These are phyloP conservation scores for Mollisia scopiformis DNA, from an alignment of 2,329 filamentous ascomycete genomes.

Conservation along the genomic window DNA sequence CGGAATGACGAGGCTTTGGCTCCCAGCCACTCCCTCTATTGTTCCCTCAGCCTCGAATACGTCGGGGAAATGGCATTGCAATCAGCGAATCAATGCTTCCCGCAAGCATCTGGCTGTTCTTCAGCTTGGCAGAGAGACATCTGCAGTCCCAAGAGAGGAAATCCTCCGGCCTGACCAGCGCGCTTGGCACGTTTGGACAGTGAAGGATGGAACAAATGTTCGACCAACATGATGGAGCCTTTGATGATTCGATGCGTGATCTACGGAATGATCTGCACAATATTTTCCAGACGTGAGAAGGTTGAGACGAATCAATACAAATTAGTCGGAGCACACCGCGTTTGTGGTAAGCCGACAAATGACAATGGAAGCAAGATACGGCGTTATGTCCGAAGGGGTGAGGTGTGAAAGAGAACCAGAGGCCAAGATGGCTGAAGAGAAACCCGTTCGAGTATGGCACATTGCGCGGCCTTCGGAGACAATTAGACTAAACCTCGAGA, in stretches of 20 bases:
- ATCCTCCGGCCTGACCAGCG: background rate
- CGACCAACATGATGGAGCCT: slow-evolving; percentile 6
- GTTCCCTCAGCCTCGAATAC: background rate
- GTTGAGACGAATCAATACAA: slow-evolving; percentile 19
- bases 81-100: background rate
- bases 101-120: background rate
- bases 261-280: slow-evolving; percentile 16
- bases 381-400: slow-evolving; percentile 6
- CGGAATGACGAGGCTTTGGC: slow-evolving; percentile 15
- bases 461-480: slow-evolving; percentile 17
- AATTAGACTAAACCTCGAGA: background rate
- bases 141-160: background rate
- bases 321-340: slow-evolving; percentile 8
- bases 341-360: slow-evolving; percentile 13
- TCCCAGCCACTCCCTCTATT: background rate
- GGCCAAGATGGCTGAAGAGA: slow-evolving; percentile 1
- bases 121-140: background rate
- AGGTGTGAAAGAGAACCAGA: background rate
- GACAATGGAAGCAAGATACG: slow-evolving; percentile 2
- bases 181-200: slow-evolving; percentile 7
- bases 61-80: background rate
- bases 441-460: slow-evolving; percentile 5
- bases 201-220: slow-evolving; percentile 1
- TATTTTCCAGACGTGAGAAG: slow-evolving; percentile 9
- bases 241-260: slow-evolving; percentile 18